Evolutionary conservation across 352 stramenopile species (phyloP).

Genomic region (Pythium rishiriense): DNA sequence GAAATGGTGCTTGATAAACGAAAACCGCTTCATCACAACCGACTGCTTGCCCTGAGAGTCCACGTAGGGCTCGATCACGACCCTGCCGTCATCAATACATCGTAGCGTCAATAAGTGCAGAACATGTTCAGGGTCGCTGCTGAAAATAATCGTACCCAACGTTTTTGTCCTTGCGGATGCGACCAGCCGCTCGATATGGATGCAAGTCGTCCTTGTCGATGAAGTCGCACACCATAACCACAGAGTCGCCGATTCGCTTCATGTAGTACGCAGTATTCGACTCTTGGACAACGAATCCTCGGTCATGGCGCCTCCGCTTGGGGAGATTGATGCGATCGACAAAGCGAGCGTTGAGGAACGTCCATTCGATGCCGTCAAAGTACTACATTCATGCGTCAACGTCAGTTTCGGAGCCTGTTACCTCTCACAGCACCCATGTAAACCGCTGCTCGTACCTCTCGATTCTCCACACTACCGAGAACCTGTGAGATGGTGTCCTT

Average conservation of each 20-base stretch:
- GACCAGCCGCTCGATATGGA: constrained; percentile 39
- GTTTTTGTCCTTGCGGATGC: constrained; percentile 57
- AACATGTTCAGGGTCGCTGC: neutral
- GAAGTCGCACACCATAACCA: constrained; percentile 48
- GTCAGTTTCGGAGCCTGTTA: neutral
- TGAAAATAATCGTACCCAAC: constrained; percentile 36
- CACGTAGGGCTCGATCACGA: constrained; percentile 39
- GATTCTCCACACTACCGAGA: constrained; percentile 56
- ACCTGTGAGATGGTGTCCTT: constrained; percentile 55
- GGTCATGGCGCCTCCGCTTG: constrained; percentile 28
- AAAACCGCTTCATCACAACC: constrained; percentile 70
- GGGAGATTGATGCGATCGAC: constrained; percentile 64
- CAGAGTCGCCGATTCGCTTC: constrained; percentile 42
- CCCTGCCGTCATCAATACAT: neutral
- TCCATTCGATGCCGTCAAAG: constrained; percentile 56
- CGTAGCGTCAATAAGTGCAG: neutral
- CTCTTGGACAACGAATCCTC: constrained; percentile 60
- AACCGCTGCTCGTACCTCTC: constrained; percentile 34
- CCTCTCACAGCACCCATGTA: neutral
- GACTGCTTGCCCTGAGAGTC: constrained; percentile 34
- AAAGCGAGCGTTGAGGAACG: constrained; percentile 56
- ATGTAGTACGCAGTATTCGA: constrained; percentile 62
- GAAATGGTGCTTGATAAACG: constrained; percentile 69
- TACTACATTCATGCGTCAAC: constrained; percentile 26
- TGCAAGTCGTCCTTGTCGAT: constrained; percentile 52